Conservation (phyloP, 768 basidiomycete species). For the Kwoniella sp. region DNA sequence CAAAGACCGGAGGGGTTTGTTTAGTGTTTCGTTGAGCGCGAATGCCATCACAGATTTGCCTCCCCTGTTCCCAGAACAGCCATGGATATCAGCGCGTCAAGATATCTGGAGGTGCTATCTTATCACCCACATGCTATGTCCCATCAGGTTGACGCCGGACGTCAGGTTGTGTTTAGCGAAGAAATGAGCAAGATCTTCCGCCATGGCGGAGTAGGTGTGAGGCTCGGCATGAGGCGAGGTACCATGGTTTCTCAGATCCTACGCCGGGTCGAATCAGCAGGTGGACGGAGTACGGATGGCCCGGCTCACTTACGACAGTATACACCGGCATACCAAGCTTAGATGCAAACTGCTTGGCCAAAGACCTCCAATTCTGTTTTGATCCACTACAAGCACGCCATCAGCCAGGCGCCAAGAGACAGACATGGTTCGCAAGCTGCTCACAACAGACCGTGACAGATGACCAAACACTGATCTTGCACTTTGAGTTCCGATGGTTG, state of each 20-base stretch:
- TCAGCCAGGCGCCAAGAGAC: not conserved
- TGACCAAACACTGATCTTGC: conserved; percentile 37
- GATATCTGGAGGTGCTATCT: too few species aligned
- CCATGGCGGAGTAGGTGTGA: conserved; percentile 76
- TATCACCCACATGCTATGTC: conserved; percentile 79
- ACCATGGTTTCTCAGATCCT: conserved; percentile 91
- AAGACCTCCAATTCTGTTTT: conserved; percentile 81
- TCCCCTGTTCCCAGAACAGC: conserved; percentile 59
- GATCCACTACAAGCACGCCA: conserved; percentile 60
- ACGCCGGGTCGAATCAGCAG: too few species aligned
- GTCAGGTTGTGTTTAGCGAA: conserved; percentile 54
- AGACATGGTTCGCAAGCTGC: conserved; percentile 4
- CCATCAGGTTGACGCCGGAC: conserved; percentile 66
- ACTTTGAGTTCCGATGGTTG: conserved; percentile 18
- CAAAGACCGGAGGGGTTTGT: conserved; percentile 35
- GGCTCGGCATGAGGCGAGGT: conserved; percentile 68
- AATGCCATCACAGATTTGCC: conserved; percentile 57
- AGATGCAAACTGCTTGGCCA: conserved; percentile 69
- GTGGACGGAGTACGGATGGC: not conserved
- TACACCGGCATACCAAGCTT: conserved; percentile 68
- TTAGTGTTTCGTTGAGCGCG: conserved; percentile 45
- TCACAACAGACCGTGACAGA: conserved; percentile 49
- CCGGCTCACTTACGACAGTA: conserved; percentile 57
- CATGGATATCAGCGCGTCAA: not conserved
- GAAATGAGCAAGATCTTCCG: conserved; percentile 68